Evolutionary conservation across 2,329 filamentous ascomycete genomes (phyloP).

Genomic region (Aspergillus luchuensis): DNA sequence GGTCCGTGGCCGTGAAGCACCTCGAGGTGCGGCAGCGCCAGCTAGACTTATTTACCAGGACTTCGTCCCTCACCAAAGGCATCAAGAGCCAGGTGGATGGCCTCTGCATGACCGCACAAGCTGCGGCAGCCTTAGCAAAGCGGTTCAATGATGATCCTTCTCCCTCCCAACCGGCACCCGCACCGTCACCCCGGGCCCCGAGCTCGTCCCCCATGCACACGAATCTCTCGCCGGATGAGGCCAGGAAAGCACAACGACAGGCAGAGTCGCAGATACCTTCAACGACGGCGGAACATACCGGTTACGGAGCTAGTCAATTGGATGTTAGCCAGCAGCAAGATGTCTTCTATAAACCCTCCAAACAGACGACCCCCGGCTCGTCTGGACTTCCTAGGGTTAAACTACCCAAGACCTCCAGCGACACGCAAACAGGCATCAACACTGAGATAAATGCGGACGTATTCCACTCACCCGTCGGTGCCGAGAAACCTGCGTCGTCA

Average conservation of each 20-base stretch:
- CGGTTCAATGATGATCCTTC: conserved; percentile 59
- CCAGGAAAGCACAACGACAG: conserved; percentile 50
- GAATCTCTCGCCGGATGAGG: conserved; percentile 44
- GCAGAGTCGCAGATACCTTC: conserved; percentile 57
- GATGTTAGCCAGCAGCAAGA: conserved; percentile 59
- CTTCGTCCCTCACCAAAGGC: conserved; percentile 65
- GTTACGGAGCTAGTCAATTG: conserved; percentile 30
- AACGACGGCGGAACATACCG: conserved; percentile 47
- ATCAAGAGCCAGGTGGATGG: conserved; percentile 64
- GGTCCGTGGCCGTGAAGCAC: conserved; percentile 67
- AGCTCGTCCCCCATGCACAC: conserved; percentile 34
- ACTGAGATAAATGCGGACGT: conserved; percentile 58
- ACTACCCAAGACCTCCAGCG: conserved; percentile 55
- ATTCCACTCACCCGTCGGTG: conserved; percentile 47
- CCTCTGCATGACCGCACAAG: conserved; percentile 62
- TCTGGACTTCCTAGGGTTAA: conserved; percentile 59
- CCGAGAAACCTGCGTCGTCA: conserved; percentile 17
- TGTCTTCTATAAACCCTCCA: conserved; percentile 58
- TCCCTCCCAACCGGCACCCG: conserved; percentile 25
- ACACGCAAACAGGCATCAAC: conserved; percentile 46
- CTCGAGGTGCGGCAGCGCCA: conserved; percentile 61
- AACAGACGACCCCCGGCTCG: conserved; percentile 48
- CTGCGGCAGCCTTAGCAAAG: conserved; percentile 61
- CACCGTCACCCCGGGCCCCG: conserved; percentile 18
- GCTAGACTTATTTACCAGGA: conserved; percentile 64